phyloP scores from a whole-genome alignment of 345 rosid species.

The Triadica sebifera region DNA sequence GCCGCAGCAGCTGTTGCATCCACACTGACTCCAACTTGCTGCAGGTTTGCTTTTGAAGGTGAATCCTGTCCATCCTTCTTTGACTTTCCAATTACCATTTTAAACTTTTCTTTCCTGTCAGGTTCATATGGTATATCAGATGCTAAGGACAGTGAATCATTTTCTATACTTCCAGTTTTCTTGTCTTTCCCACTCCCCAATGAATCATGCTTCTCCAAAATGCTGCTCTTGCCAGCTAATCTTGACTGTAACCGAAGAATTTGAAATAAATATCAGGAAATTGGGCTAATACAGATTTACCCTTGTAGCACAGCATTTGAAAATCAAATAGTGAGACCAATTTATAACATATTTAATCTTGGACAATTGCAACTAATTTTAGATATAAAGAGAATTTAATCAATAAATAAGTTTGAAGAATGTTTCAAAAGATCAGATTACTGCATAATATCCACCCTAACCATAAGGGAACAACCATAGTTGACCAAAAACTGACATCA shows the following conservation, averaged over 20 bases:
- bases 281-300: not conserved
- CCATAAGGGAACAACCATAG: not conserved
- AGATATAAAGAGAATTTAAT: not conserved
- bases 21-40: conserved; percentile 51
- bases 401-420: not conserved
- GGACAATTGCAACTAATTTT: not conserved
- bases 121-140: conserved; percentile 63
- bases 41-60: conserved; percentile 48
- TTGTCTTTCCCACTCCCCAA: conserved; percentile 34
- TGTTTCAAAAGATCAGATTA: not conserved
- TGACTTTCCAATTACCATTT: conserved; percentile 65
- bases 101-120: conserved; percentile 71
- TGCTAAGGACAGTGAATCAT: conserved; percentile 34
- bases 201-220: conserved; percentile 45
- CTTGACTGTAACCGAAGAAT: conserved; percentile 47
- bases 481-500: not conserved
- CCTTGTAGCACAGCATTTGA: not conserved
- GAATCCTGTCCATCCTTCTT: conserved; percentile 60
- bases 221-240: conserved; percentile 36
- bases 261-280: conserved; percentile 5
- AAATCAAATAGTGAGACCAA: not conserved
- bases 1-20: conserved; percentile 87
- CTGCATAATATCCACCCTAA: not conserved
- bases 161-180: conserved; percentile 46
- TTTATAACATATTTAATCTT: not conserved